A percentile compares a stretch with the other conserved stretches of the same genome.
phyloP scores from a whole-genome alignment of 148 eudicot species.

The Camellia granthamiana region DNA sequence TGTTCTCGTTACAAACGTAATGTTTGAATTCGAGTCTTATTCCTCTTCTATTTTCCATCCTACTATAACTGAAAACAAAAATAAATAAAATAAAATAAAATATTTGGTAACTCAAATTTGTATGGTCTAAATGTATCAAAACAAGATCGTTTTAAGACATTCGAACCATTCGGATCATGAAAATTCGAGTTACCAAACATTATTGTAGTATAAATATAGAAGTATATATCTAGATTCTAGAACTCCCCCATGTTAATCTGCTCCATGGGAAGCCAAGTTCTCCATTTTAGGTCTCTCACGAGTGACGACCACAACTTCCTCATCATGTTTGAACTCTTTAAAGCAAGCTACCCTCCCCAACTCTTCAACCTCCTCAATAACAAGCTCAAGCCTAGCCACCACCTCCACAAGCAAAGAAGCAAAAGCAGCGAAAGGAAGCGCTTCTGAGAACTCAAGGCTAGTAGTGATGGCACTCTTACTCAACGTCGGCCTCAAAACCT shows the following conservation, averaged over 20 bases:
- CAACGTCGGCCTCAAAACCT: constrained; percentile 52
- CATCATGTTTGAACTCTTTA: constrained; percentile 45
- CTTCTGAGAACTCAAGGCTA: constrained; percentile 89
- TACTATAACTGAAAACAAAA: too few species aligned
- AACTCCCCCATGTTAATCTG: constrained; percentile 18
- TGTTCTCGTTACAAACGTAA: too few species aligned
- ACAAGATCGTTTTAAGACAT: too few species aligned
- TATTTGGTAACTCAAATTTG: too few species aligned
- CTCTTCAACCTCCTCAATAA: constrained; percentile 86
- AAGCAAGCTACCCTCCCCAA: constrained; percentile 71
- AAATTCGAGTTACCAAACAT: too few species aligned
- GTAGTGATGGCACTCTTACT: constrained; percentile 66
- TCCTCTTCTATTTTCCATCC: too few species aligned
- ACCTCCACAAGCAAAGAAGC: constrained; percentile 84
- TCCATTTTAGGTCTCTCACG: constrained; percentile 14
- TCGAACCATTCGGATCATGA: too few species aligned
- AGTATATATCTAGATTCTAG: not conserved
- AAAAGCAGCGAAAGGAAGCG: constrained; percentile 93
- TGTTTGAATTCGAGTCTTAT: too few species aligned
- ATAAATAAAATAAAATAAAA: too few species aligned
- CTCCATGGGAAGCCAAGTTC: constrained; percentile 54
- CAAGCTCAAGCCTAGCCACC: constrained; percentile 81
- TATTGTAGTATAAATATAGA: too few species aligned
- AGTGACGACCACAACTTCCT: constrained; percentile 25
- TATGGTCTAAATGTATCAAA: too few species aligned